These are phyloP conservation scores for Solanum lycopersicoides DNA, from an alignment of 257 asterid species.

Conservation along the genomic window DNA sequence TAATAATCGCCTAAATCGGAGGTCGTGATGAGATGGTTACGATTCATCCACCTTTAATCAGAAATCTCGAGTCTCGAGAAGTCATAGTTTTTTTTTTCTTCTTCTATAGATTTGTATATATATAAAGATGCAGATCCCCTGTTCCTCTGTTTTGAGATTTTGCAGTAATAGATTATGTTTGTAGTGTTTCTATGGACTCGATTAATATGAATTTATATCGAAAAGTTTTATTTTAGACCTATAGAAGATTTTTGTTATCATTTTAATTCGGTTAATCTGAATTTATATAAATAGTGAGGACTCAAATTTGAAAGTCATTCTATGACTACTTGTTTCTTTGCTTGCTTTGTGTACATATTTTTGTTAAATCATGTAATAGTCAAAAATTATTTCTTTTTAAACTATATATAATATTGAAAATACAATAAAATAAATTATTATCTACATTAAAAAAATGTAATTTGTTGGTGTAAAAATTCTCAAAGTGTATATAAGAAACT, in stretches of 20 bases:
- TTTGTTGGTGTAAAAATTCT: neutral
- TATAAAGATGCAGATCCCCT: neutral
- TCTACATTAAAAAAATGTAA: no score
- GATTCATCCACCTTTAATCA: neutral
- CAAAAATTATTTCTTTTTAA: no score
- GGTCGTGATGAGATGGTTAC: neutral
- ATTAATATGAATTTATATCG: no score
- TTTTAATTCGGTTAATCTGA: no score
- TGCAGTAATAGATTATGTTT: neutral
- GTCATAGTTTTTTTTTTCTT: neutral
- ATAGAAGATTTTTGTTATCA: no score
- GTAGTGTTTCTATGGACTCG: no score
- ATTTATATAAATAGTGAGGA: no score
- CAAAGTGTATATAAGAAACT: neutral
- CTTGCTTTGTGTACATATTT: no score
- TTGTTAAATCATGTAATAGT: no score
- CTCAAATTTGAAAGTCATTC: no score
- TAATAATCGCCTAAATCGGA: neutral
- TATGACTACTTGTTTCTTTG: no score
- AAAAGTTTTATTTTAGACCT: fast-evolving
- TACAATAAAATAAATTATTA: neutral
- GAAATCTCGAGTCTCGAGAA: neutral
- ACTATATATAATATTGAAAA: no score
- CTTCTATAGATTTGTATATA: neutral
- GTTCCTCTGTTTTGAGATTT: neutral